Conservation (phyloP, 805 yeast species). For the Metschnikowia reukaufii region DNA sequence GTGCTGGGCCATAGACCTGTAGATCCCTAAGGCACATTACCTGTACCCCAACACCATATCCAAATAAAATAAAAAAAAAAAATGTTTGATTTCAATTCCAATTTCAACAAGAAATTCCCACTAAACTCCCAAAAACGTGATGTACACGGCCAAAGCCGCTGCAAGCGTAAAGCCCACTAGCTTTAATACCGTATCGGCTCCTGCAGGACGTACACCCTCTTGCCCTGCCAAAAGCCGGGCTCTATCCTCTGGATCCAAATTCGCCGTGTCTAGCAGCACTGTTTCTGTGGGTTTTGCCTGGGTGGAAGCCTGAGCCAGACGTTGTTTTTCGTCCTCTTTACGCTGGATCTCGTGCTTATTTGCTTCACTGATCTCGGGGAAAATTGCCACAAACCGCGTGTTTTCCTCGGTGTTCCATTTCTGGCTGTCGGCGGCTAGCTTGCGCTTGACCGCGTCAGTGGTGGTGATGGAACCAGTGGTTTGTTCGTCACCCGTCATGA, state of each 20-base stretch:
- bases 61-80: too few species aligned
- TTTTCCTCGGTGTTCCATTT: conserved; percentile 59
- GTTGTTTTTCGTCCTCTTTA: conserved; percentile 18
- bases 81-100: not conserved
- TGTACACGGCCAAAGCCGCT: conserved; percentile 32
- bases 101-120: not conserved
- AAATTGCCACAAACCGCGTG: conserved; percentile 57
- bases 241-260: conserved; percentile 68
- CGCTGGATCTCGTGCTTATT: conserved; percentile 36
- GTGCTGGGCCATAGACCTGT: too few species aligned
- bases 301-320: conserved; percentile 9
- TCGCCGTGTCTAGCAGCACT: conserved; percentile 33
- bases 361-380: conserved; percentile 62
- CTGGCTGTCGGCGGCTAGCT: conserved; percentile 58
- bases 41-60: too few species aligned
- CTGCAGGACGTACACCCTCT: conserved; percentile 9
- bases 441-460: conserved; percentile 54
- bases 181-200: conserved; percentile 18
- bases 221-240: conserved; percentile 36
- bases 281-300: not conserved
- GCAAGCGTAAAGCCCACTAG: conserved; percentile 34
- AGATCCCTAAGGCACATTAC: too few species aligned
- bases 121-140: conserved; percentile 7
- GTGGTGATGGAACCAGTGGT: conserved; percentile 83
- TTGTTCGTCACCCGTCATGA: conserved; percentile 84